Evolutionary conservation across 2,329 filamentous ascomycete genomes (phyloP).

Genomic region (Phaeosphaeriaceae sp.): DNA sequence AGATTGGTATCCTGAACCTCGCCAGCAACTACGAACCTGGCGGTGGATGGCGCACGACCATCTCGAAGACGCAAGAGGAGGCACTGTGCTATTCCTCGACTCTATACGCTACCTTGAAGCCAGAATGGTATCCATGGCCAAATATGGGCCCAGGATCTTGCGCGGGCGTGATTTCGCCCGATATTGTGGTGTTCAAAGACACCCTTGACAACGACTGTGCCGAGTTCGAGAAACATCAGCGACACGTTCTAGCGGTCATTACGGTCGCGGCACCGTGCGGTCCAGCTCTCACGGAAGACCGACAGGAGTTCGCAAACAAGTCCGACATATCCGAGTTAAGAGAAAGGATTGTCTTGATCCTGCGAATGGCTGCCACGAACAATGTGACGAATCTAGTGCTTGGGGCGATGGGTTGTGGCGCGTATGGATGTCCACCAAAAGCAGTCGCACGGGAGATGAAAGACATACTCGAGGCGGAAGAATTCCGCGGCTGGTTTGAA

Average conservation of each 20-base stretch:
- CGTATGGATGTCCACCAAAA: constrained; percentile 27
- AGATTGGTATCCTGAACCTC: constrained; percentile 27
- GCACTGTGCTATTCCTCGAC: constrained; percentile 33
- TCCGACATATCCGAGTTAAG: constrained; percentile 15
- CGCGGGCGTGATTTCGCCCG: constrained; percentile 26
- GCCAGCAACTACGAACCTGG: constrained; percentile 27
- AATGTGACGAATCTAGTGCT: constrained; percentile 26
- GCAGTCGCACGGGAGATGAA: constrained; percentile 29
- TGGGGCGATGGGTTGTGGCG: constrained; percentile 33
- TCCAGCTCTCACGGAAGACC: constrained; percentile 13
- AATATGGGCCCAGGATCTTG: constrained; percentile 25
- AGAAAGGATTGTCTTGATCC: constrained; percentile 25
- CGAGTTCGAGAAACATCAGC: constrained; percentile 6
- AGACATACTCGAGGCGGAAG: constrained; percentile 13
- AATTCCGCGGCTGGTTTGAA: constrained; percentile 32
- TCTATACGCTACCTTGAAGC: constrained; percentile 21
- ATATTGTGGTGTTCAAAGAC: constrained; percentile 28
- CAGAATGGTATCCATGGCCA: constrained; percentile 33
- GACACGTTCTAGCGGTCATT: constrained; percentile 22
- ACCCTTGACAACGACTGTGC: constrained; percentile 22
- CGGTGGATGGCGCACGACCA: constrained; percentile 29
- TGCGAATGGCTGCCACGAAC: constrained; percentile 23
- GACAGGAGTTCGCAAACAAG: constrained; percentile 14
- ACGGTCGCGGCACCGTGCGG: constrained; percentile 27
- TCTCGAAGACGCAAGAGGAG: constrained; percentile 31